These are phyloP conservation scores for Austroboletus festivus DNA, from an alignment of 768 basidiomycete genomes.

Conservation along the genomic window DNA sequence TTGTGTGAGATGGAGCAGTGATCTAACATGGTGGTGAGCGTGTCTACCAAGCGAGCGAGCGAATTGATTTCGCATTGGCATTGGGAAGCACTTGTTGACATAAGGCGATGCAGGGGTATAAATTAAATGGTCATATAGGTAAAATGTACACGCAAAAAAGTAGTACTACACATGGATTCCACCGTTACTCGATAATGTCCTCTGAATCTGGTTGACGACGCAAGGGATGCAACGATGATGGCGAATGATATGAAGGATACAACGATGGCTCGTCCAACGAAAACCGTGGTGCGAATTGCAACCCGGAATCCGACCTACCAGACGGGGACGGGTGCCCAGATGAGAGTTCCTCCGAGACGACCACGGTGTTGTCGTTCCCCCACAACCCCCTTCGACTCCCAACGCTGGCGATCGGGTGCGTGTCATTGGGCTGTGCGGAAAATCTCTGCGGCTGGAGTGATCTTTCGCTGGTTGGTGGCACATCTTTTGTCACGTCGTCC, in stretches of 20 bases:
- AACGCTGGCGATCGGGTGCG: slow-evolving; percentile 10
- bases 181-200: background rate
- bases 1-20: slow-evolving; percentile 95
- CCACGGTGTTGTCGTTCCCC: slow-evolving; percentile 21
- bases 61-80: background rate
- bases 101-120: background rate
- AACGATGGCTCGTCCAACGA: slow-evolving; percentile 8
- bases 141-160: background rate
- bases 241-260: slow-evolving; percentile 5
- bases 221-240: slow-evolving; percentile 19
- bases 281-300: slow-evolving; percentile 12
- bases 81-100: background rate
- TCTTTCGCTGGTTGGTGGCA: slow-evolving; percentile 19
- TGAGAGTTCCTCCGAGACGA: slow-evolving; percentile 2
- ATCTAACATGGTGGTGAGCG: slow-evolving; percentile 70
- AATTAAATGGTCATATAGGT: slow-evolving; percentile 1
- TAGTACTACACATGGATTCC: too few relatives aligned
- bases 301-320: slow-evolving; percentile 1
- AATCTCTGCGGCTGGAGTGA: slow-evolving; percentile 23
- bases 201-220: slow-evolving; percentile 22
- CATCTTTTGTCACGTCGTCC: slow-evolving; percentile 17
- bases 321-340: slow-evolving; percentile 5
- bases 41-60: background rate
- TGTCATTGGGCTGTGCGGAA: slow-evolving; percentile 9
- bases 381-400: slow-evolving; percentile 23